Base-by-base conservation (phyloP, 495 filamentous ascomycete genomes). In the Staphylotrichum longicolle region DNA sequence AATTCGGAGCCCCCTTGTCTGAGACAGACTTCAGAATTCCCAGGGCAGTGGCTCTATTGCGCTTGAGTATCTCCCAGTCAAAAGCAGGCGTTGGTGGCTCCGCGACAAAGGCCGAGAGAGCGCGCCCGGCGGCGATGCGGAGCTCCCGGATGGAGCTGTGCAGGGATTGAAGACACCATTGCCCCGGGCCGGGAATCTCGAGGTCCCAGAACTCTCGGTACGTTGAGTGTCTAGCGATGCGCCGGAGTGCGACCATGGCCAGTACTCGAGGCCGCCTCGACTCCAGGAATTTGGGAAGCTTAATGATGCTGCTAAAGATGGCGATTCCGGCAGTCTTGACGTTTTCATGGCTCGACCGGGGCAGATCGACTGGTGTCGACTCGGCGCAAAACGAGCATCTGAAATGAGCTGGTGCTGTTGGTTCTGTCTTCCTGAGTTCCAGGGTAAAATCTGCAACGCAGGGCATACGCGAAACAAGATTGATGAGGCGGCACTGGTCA, bases 121-220 rank as follows among this genome's bases (percentile, higher is more conserved):
- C 50, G 45, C 72, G 60, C 79, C 84, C 89, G 65, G 91, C 88
- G 33, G 88, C 88, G 68, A 96, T 82, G 11, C 94, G 86, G 53
- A 98, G 77, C 68, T 98, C 94, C 68, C 94, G 84, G 30, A 88
- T 72, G 7, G 93, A 93, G 69, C 92, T 96, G 51, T 84, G 83
- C 27, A 96, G 75, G 3, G 88, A 91, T 58, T 86, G 81, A 2
- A 98, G 71, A 68, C 91, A 94, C 81, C 90, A 91, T 67, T 91
- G 85, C 0, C 91, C 92, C 46, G 88, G 76, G 1, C 72, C 61
- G 7, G 89, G 91, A 6, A 68, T 76, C 44, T 83, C 81, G 4
- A 97, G 73, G 62, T 91, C 83, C 58, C 93, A 73, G 58, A 88
- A 78, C 10, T 76, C 73, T 7, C 73, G 49, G 58, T 80, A 75